Percentiles rank a stretch among this genome's conserved stretches.
Conservation (phyloP, 179 eudicot genomes). For the Beta lomatogona region DNA sequence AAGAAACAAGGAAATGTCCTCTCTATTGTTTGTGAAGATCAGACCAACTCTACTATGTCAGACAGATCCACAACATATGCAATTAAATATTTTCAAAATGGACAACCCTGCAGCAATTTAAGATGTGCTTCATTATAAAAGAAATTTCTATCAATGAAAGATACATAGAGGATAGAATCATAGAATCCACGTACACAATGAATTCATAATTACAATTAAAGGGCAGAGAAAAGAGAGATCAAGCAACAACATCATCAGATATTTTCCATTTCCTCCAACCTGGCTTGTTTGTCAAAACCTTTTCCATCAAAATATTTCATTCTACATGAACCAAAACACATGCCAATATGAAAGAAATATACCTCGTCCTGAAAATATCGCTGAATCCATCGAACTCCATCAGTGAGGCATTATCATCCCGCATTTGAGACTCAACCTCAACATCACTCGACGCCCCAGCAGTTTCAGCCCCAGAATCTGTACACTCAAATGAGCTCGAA, state of each 20-base stretch:
- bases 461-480: constrained; percentile 45
- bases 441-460: constrained; percentile 40
- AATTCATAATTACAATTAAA: not conserved
- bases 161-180: too few relatives aligned
- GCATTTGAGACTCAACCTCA: constrained; percentile 55
- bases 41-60: not conserved
- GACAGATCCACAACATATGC: not conserved
- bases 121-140: constrained; percentile 3
- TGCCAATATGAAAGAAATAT: not conserved
- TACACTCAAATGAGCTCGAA: constrained; percentile 72
- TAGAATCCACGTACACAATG: too few relatives aligned
- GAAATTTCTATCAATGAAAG: too few relatives aligned
- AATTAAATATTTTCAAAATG: not conserved
- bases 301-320: not conserved
- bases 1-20: not conserved
- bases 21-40: not conserved
- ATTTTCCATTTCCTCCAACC: not conserved
- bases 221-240: not conserved
- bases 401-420: constrained; percentile 38
- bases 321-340: not conserved
- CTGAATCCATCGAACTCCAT: constrained; percentile 37
- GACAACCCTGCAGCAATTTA: not conserved
- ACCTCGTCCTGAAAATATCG: constrained; percentile 52
- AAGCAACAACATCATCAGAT: constrained; percentile 1
- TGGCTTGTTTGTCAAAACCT: not conserved